Percentiles rank a stretch among this genome's conserved stretches.
Evolutionary conservation across 805 yeast genomes (phyloP).

Genomic region (Starmerella asiatica): DNA sequence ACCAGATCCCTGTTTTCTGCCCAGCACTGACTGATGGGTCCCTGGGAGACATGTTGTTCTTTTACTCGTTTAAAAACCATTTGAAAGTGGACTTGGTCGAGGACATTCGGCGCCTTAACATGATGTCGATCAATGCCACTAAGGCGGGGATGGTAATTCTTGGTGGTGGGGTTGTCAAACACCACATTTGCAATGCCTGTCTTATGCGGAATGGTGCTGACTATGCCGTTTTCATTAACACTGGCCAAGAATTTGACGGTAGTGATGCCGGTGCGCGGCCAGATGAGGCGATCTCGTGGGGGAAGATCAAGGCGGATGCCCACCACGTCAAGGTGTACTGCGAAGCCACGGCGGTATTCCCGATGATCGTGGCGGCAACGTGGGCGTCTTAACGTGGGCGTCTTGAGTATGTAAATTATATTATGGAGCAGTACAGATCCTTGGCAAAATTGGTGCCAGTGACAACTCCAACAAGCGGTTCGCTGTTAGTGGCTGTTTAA

Average conservation of each 20-base stretch:
- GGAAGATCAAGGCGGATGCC: slow-evolving; percentile 93
- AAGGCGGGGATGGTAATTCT: slow-evolving; percentile 90
- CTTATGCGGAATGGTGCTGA: slow-evolving; percentile 99
- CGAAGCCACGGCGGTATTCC: slow-evolving; percentile 89
- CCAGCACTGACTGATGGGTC: slow-evolving; percentile 98
- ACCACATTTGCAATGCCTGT: slow-evolving; percentile 95
- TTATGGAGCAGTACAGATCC: slow-evolving; percentile 1
- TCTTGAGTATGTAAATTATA: slow-evolving; percentile 25
- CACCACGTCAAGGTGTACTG: slow-evolving; percentile 82
- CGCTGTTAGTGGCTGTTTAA: no score
- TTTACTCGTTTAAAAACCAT: slow-evolving; percentile 91
- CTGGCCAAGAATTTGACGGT: slow-evolving; percentile 98
- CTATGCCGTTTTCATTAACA: slow-evolving; percentile 89
- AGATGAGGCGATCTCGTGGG: slow-evolving; percentile 98
- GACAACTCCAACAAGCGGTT: no score
- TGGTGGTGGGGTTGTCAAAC: slow-evolving; percentile 95
- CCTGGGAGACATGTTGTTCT: slow-evolving; percentile 96
- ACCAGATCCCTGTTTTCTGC: slow-evolving; percentile 89
- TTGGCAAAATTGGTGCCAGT: no score
- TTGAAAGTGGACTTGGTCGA: slow-evolving; percentile 83
- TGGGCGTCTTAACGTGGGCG: slow-evolving; percentile 50
- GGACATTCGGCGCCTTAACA: slow-evolving; percentile 82
- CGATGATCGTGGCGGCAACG: slow-evolving; percentile 94
- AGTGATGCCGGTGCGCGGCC: slow-evolving; percentile 99
- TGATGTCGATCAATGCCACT: slow-evolving; percentile 88